Conservation (phyloP, 768 basidiomycete genomes). For the Mycena vulgaris region DNA sequence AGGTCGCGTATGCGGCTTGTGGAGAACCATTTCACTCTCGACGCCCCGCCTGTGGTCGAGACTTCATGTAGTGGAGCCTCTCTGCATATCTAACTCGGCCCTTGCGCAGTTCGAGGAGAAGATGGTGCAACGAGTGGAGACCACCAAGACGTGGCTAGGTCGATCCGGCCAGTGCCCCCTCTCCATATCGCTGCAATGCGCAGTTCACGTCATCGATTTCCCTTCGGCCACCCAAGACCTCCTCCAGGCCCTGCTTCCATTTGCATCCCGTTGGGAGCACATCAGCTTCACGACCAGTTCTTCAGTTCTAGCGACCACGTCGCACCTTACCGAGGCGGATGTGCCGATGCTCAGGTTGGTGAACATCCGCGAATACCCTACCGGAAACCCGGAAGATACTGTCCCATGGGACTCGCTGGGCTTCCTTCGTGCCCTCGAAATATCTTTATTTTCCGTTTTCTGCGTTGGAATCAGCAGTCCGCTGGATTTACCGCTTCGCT, state of each 20-base stretch:
- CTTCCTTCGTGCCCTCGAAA: too few relatives aligned
- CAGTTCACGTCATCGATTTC: background rate
- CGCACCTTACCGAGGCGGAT: background rate
- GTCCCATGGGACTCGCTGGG: too few relatives aligned
- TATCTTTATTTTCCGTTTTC: too few relatives aligned
- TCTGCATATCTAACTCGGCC: background rate
- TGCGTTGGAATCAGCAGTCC: too few relatives aligned
- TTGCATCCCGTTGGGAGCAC: slow-evolving; percentile 19
- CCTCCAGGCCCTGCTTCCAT: background rate
- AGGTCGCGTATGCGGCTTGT: background rate
- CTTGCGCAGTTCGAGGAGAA: background rate
- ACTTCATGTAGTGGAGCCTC: slow-evolving; percentile 26
- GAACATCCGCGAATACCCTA: background rate
- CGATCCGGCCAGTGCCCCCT: slow-evolving; percentile 12
- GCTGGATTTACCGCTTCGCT: too few relatives aligned
- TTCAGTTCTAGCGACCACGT: background rate
- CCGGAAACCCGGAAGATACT: background rate
- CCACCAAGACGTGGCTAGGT: background rate
- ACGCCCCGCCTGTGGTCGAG: slow-evolving; percentile 45
- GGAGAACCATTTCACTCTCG: background rate
- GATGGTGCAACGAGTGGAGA: slow-evolving; percentile 2
- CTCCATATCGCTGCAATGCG: slow-evolving; percentile 4
- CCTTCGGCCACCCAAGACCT: background rate
- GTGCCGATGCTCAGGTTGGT: slow-evolving; percentile 9
- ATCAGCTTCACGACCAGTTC: background rate